These are phyloP conservation scores for Beta vulgaris DNA, from an alignment of 148 eudicot genomes.

Conservation along the genomic window DNA sequence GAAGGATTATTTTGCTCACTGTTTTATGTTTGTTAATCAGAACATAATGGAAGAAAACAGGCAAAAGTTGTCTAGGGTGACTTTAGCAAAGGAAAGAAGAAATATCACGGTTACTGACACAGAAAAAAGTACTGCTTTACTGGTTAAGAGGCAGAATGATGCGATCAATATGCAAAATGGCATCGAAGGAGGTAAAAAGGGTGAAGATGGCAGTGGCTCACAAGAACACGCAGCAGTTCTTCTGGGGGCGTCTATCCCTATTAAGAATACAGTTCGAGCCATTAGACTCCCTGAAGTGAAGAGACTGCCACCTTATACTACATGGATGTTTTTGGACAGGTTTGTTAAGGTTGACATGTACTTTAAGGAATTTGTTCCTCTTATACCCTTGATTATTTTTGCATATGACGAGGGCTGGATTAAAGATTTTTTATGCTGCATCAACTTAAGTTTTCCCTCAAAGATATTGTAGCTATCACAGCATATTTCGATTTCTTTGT, in stretches of 20 bases:
- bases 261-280: constrained; percentile 79
- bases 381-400: not conserved
- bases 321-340: constrained; percentile 96
- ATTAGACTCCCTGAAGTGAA: constrained; percentile 74
- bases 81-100: constrained; percentile 60
- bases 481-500: too few species aligned
- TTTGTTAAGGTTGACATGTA: constrained; percentile 27
- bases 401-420: not conserved
- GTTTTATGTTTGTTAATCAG: constrained; percentile 39
- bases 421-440: not conserved
- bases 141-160: constrained; percentile 74
- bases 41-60: constrained; percentile 69
- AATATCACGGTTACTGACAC: constrained; percentile 29
- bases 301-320: constrained; percentile 82
- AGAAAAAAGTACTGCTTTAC: constrained; percentile 41
- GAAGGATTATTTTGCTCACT: constrained; percentile 4
- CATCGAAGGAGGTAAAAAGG: constrained; percentile 46
- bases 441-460: not conserved
- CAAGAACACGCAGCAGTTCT: constrained; percentile 83
- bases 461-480: not conserved
- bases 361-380: not conserved
- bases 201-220: constrained; percentile 57
- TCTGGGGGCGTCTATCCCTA: constrained; percentile 77
- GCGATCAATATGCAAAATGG: constrained; percentile 81
- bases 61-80: constrained; percentile 53